A percentile compares a stretch with the other conserved stretches of the same genome.
Conservation (phyloP, 2,329 filamentous ascomycete species). For the Pestalotiopsis sp. region DNA sequence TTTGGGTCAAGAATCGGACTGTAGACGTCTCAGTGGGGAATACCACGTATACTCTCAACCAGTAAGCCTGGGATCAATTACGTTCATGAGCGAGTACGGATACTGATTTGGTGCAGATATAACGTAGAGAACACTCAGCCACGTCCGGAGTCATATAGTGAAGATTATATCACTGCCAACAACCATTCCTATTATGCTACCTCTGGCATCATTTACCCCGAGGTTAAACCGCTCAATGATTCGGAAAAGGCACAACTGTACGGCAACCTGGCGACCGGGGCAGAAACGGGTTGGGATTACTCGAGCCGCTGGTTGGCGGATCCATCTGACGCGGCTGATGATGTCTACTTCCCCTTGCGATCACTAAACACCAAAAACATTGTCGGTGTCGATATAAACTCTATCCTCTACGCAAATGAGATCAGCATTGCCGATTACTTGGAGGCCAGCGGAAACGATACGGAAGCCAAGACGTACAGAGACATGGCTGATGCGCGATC, state of each 20-base stretch:
- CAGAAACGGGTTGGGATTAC: slow-evolving; percentile 71
- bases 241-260: slow-evolving; percentile 57
- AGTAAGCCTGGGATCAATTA: slow-evolving; percentile 35
- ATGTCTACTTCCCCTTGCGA: slow-evolving; percentile 67
- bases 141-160: slow-evolving; percentile 67
- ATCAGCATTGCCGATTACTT: slow-evolving; percentile 59
- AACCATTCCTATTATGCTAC: slow-evolving; percentile 64
- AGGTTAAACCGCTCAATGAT: slow-evolving; percentile 51
- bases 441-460: slow-evolving; percentile 50
- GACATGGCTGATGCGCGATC: slow-evolving; percentile 54
- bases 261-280: slow-evolving; percentile 64
- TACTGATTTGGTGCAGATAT: slow-evolving; percentile 41
- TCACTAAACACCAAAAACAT: slow-evolving; percentile 62
- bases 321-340: slow-evolving; percentile 58
- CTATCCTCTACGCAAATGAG: slow-evolving; percentile 69
- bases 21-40: slow-evolving; percentile 50
- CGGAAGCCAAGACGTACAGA: slow-evolving; percentile 51
- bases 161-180: slow-evolving; percentile 68
- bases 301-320: slow-evolving; percentile 58
- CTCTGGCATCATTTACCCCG: slow-evolving; percentile 61
- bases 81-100: not conserved
- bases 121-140: slow-evolving; percentile 66
- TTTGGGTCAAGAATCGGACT: slow-evolving; percentile 64
- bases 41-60: slow-evolving; percentile 57
- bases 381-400: slow-evolving; percentile 68